phyloP scores from a whole-genome alignment of 495 filamentous ascomycete genomes.

The Talaromyces thailandensis region DNA sequence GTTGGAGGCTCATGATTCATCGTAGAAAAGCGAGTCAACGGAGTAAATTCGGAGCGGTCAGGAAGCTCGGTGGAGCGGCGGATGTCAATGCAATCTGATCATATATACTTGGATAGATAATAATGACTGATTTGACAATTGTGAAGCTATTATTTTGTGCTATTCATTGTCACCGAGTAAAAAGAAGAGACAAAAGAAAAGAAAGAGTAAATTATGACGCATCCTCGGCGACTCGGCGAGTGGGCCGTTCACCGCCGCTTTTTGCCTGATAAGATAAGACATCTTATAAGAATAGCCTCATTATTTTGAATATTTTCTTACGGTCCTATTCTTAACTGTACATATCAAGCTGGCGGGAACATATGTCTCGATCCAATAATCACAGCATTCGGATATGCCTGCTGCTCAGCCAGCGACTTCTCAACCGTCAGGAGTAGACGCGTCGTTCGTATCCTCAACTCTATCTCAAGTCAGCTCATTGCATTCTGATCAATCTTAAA shows the following conservation, averaged over 20 bases:
- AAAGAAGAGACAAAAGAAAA: neutral
- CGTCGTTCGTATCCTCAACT: slow-evolving; percentile 52
- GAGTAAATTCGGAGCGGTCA: slow-evolving; percentile 34
- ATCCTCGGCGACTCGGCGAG: neutral
- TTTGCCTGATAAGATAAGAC: neutral
- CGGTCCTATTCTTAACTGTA: no score
- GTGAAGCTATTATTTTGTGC: neutral
- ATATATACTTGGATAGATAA: neutral
- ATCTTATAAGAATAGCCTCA: neutral
- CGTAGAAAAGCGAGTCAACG: neutral
- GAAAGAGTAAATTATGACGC: slow-evolving; percentile 1
- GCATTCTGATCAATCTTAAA: neutral
- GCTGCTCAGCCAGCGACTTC: slow-evolving; percentile 44
- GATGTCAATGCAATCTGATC: neutral
- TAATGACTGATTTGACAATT: neutral
- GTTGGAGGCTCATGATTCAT: slow-evolving; percentile 8
- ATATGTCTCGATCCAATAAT: neutral
- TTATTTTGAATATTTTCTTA: neutral
- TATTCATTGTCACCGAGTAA: no score
- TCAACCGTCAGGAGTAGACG: slow-evolving; percentile 50
- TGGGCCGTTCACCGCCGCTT: neutral
- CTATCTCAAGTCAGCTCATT: slow-evolving; percentile 19
- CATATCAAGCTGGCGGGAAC: neutral
- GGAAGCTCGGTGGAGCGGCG: neutral
- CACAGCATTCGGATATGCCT: slow-evolving; percentile 47